Evolutionary conservation across 129 eudicot species (phyloP).

Genomic region (Chrysanthemum makinoi): DNA sequence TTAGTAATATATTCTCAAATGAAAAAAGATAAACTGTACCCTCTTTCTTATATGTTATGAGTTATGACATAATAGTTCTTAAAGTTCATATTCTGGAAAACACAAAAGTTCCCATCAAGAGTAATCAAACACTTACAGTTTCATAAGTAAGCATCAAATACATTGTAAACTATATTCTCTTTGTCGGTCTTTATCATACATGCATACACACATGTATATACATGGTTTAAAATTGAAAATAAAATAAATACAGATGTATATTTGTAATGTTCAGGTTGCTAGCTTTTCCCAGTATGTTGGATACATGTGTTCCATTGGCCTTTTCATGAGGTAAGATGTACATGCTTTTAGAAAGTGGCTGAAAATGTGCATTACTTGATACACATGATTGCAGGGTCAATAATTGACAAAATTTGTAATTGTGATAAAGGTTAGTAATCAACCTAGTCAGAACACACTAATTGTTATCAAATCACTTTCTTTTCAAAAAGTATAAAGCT

Average conservation of each 20-base stretch:
- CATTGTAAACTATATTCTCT: no score
- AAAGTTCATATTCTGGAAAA: no score
- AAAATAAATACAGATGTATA: no score
- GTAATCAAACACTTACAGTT: conserved; percentile 3
- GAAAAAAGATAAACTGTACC: conserved; percentile 18
- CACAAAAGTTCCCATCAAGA: not conserved
- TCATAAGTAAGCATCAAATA: not conserved
- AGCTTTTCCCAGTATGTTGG: no score
- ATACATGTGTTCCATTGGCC: no score
- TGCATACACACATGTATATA: no score
- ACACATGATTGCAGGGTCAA: conserved; percentile 18
- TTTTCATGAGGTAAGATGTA: not conserved
- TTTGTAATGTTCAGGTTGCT: no score
- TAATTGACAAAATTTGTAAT: conserved; percentile 21
- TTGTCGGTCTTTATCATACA: no score
- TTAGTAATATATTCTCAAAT: conserved; percentile 4
- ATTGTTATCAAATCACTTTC: conserved; percentile 19
- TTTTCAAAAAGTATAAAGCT: no score
- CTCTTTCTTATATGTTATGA: conserved; percentile 19
- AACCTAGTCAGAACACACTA: conserved; percentile 10
- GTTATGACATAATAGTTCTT: not conserved
- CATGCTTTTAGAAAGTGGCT: not conserved
- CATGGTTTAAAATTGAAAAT: no score
- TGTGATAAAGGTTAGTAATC: conserved; percentile 17
- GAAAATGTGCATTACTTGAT: conserved; percentile 3